Conservation (phyloP, 257 asterid genomes). For the Catharanthus roseus region DNA sequence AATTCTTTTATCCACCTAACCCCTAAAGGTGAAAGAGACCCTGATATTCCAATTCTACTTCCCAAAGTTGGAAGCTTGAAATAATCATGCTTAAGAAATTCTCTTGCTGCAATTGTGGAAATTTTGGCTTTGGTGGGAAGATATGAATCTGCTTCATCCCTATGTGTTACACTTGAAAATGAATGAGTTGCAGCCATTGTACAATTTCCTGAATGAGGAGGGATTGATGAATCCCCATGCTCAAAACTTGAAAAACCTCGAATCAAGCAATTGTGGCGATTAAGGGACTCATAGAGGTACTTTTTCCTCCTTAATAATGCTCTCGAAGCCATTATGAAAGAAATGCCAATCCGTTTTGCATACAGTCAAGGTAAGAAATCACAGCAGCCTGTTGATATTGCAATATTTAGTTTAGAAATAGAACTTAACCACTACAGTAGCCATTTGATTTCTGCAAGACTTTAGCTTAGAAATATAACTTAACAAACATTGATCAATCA, state of each 20-base stretch:
- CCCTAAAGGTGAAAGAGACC: constrained; percentile 39
- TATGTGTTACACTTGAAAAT: constrained; percentile 25
- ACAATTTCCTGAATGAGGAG: constrained; percentile 39
- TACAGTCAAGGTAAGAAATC: constrained; percentile 23
- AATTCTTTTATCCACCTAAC: constrained; percentile 40
- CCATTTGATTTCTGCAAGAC: constrained; percentile 7
- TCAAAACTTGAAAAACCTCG: constrained; percentile 41
- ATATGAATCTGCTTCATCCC: constrained; percentile 30
- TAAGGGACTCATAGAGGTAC: constrained; percentile 44
- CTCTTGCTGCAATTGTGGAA: constrained; percentile 20
- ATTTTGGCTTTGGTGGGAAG: constrained; percentile 26
- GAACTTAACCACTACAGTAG: not conserved
- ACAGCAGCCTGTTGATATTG: constrained; percentile 8
- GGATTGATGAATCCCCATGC: constrained; percentile 31
- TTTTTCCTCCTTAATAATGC: constrained; percentile 58
- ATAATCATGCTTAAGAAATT: constrained; percentile 22
- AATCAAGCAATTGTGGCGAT: constrained; percentile 28
- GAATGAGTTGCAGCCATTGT: constrained; percentile 31
- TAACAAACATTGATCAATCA: not conserved
- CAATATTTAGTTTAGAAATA: not conserved
- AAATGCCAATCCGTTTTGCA: constrained; percentile 13
- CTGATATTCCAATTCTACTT: constrained; percentile 28
- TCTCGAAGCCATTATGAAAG: constrained; percentile 69
- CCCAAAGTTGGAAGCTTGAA: constrained; percentile 29
- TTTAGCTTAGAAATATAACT: not conserved